These are phyloP conservation scores for Pleurotus tuber-regium DNA, from an alignment of 768 basidiomycete genomes.

Conservation along the genomic window DNA sequence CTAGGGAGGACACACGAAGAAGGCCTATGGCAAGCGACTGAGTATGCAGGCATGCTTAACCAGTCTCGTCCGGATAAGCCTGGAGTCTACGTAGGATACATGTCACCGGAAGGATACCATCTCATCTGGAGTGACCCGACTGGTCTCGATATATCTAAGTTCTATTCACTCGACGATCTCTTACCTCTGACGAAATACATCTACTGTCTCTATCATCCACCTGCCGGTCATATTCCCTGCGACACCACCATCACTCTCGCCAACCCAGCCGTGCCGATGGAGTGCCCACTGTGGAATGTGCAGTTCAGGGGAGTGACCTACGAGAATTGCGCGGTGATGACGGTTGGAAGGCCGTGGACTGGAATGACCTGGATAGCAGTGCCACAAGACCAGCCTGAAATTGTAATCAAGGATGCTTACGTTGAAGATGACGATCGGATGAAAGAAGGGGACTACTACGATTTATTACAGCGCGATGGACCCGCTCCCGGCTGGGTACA, in stretches of 20 bases:
- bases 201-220: slow-evolving; percentile 1
- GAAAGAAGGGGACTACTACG: neutral
- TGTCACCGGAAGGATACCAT: neutral
- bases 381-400: neutral
- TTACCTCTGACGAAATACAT: neutral
- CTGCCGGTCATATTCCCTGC: neutral
- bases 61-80: slow-evolving; percentile 4
- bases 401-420: slow-evolving; percentile 5
- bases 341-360: neutral
- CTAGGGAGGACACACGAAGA: too few relatives aligned
- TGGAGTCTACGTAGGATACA: neutral
- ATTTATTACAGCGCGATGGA: neutral
- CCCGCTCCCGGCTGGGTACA: neutral
- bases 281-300: neutral
- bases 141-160: neutral
- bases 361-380: slow-evolving; percentile 2
- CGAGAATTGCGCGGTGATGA: neutral
- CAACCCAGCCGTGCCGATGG: neutral
- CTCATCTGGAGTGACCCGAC: neutral
- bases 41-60: neutral
- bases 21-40: too few relatives aligned
- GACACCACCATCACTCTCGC: slow-evolving; percentile 1
- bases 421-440: neutral
- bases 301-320: neutral
- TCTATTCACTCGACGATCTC: neutral